Conservation (phyloP, 2,329 filamentous ascomycete species). For the Talaromyces sp. region DNA sequence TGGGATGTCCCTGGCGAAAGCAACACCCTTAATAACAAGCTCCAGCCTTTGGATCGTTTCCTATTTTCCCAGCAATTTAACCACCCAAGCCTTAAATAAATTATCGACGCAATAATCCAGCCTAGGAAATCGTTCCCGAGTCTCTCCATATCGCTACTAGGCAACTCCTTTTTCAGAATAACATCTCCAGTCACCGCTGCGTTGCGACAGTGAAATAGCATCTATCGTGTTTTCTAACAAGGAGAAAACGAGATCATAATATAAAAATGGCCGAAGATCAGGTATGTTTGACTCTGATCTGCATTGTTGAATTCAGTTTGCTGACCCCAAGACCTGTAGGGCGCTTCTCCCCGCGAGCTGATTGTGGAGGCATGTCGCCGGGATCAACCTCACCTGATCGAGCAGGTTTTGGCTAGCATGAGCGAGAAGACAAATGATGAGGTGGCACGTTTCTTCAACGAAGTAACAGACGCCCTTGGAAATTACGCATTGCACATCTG, state of each 20-base stretch:
- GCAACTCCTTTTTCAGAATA: constrained; percentile 11
- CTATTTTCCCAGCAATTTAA: background rate
- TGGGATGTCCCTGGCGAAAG: constrained; percentile 26
- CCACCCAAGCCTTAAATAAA: constrained; percentile 9
- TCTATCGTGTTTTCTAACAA: background rate
- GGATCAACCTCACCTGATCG: constrained; percentile 85
- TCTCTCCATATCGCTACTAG: constrained; percentile 4
- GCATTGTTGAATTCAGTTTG: background rate
- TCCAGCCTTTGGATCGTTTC: background rate
- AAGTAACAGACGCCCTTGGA: constrained; percentile 80
- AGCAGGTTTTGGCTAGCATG: constrained; percentile 68
- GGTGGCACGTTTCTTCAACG: constrained; percentile 79
- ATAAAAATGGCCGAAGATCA: constrained; percentile 47
- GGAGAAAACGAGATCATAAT: background rate
- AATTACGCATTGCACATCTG: constrained; percentile 90
- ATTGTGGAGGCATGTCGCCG: constrained; percentile 90
- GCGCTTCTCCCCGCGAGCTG: constrained; percentile 80
- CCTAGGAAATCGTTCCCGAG: background rate
- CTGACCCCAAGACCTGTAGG: constrained; percentile 54
- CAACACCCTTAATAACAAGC: background rate
- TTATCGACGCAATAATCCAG: background rate
- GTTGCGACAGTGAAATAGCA: background rate
- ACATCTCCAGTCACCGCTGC: constrained; percentile 8
- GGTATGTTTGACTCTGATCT: constrained; percentile 30
- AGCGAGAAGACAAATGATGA: constrained; percentile 62